These are phyloP conservation scores for Pythium phragmitis DNA, from an alignment of 352 stramenopile genomes.

Conservation along the genomic window DNA sequence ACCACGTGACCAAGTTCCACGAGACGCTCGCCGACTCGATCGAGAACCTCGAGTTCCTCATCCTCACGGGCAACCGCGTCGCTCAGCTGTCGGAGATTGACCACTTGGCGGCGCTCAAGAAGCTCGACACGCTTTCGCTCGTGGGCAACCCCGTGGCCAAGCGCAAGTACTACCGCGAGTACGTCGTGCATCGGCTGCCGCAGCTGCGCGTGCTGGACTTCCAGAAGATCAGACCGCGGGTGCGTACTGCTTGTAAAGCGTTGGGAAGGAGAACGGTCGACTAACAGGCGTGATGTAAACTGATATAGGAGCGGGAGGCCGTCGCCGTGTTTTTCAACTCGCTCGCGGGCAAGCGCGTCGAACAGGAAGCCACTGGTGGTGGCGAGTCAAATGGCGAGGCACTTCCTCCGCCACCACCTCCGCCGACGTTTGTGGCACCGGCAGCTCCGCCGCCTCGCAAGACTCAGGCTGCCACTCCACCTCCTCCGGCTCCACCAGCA, in stretches of 20 bases:
- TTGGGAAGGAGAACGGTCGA: too few relatives aligned
- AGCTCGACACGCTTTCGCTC: constrained; percentile 86
- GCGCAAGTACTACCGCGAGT: constrained; percentile 90
- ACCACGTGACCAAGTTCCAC: constrained; percentile 88
- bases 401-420: constrained; percentile 15
- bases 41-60: constrained; percentile 83
- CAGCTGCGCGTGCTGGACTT: constrained; percentile 87
- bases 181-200: constrained; percentile 90
- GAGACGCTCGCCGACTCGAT: constrained; percentile 74
- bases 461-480: constrained; percentile 6
- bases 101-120: constrained; percentile 64
- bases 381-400: constrained; percentile 26
- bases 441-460: constrained; percentile 34
- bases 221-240: constrained; percentile 74
- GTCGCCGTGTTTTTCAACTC: constrained; percentile 76
- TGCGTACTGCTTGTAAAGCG: constrained; percentile 17
- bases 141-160: constrained; percentile 90
- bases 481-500: constrained; percentile 11
- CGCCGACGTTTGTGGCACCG: constrained; percentile 13
- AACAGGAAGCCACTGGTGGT: constrained; percentile 37
- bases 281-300: background rate
- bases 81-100: constrained; percentile 83
- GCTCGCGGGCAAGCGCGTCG: constrained; percentile 59
- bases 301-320: constrained; percentile 68
- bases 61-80: constrained; percentile 91